phyloP scores from a whole-genome alignment of 2,329 filamentous ascomycete species.

The Sarocladiaceae sp. region DNA sequence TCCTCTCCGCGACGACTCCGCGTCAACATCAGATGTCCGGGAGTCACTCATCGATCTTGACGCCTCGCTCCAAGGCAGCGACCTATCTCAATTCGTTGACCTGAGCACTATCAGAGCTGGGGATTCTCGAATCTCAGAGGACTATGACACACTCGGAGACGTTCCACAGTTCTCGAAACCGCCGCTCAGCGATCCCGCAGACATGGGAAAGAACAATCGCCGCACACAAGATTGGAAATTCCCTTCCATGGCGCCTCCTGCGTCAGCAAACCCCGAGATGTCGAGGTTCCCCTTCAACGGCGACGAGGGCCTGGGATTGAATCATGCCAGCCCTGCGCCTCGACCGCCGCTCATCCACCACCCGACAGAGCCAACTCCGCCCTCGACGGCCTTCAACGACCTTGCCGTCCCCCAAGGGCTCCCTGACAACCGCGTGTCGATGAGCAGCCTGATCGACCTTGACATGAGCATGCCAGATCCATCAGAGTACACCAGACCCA shows the following conservation, averaged over 20 bases:
- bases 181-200: constrained; percentile 54
- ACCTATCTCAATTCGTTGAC: constrained; percentile 55
- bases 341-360: constrained; percentile 46
- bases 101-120: constrained; percentile 56
- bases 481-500: constrained; percentile 49
- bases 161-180: constrained; percentile 37
- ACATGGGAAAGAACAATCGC: constrained; percentile 43
- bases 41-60: constrained; percentile 65
- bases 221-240: constrained; percentile 56
- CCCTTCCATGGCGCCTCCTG: constrained; percentile 46
- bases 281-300: constrained; percentile 46
- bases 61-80: constrained; percentile 51
- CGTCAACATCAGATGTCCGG: constrained; percentile 44
- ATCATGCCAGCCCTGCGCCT: constrained; percentile 18
- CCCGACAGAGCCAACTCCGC: constrained; percentile 45
- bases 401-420: constrained; percentile 27
- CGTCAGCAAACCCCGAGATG: constrained; percentile 49
- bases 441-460: constrained; percentile 47
- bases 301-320: constrained; percentile 13
- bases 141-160: constrained; percentile 46
- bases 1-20: constrained; percentile 53
- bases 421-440: constrained; percentile 35
- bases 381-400: constrained; percentile 37
- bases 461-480: constrained; percentile 52
- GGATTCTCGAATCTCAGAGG: constrained; percentile 41